Conservation (phyloP, 352 stramenopile species). For the Phytophthora idaei region DNA sequence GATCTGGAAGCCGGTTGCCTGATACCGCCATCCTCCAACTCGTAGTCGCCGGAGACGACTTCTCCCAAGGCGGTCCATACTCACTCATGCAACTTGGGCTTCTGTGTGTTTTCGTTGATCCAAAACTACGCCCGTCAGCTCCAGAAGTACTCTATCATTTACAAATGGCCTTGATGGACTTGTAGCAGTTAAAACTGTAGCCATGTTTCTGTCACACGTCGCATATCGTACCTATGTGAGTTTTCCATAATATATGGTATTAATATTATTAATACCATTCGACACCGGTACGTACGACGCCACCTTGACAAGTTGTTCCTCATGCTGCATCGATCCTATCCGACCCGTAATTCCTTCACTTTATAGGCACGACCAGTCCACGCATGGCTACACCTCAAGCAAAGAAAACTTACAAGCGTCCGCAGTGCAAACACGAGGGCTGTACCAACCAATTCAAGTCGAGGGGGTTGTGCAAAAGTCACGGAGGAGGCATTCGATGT, state of each 20-base stretch:
- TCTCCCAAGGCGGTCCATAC: slow-evolving; percentile 15
- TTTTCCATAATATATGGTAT: too few species aligned
- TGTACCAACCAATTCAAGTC: slow-evolving; percentile 36
- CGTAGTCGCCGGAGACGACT: slow-evolving; percentile 29
- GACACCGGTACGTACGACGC: not conserved
- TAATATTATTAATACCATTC: too few species aligned
- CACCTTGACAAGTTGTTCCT: not conserved
- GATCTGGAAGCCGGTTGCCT: slow-evolving; percentile 3
- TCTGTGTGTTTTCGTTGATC: slow-evolving; percentile 19
- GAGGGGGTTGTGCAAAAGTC: slow-evolving; percentile 30
- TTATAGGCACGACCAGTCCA: not conserved
- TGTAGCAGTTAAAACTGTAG: slow-evolving; percentile 7
- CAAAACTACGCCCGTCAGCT: slow-evolving; percentile 7
- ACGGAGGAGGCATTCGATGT: slow-evolving; percentile 33
- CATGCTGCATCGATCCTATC: not conserved
- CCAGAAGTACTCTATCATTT: slow-evolving; percentile 26
- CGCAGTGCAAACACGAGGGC: slow-evolving; percentile 26
- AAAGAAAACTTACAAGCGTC: slow-evolving; percentile 21
- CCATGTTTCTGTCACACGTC: slow-evolving; percentile 9
- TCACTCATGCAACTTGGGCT: slow-evolving; percentile 18
- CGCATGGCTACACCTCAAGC: not conserved
- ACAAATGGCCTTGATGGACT: slow-evolving; percentile 5
- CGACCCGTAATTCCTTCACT: not conserved
- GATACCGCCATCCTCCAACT: slow-evolving; percentile 30
- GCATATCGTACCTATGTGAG: slow-evolving; percentile 18